Evolutionary conservation across 495 filamentous ascomycete genomes (phyloP), one percentile per base, ranked within the genome.

Genomic region (Beverwykella pulmonaria): DNA sequence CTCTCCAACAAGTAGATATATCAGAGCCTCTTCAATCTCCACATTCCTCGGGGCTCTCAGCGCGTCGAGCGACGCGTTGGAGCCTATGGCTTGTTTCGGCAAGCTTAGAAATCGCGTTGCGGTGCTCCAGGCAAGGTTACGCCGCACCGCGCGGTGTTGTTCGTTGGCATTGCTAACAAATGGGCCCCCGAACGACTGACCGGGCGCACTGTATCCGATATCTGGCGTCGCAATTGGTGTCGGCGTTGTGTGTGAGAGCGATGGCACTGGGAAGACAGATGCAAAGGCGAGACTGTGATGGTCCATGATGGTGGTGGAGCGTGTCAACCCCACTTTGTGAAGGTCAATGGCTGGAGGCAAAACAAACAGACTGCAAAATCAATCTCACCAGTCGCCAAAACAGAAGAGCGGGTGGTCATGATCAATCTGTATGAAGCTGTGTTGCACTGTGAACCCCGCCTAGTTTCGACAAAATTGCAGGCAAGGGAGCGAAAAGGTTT

Each of bases 121-220:
- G 7, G 64, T 67, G 61, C 76, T 79, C 76, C 76, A 79, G 9
- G 75, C 76, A 12, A 73, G 44, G 53, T 67, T 75, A 47, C 67
- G 64, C 55, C 53, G 68, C 23, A 73, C 67, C n/a, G 56, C 53
- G 22, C 67, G 67, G 15, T 72, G 66, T 44, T 67, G 29, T 29
- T 49, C 61, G 6, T 32, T 36, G 9, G 44, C 34, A 61, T 59
- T 60, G 27, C 20, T 52, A 20, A n/a, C 41, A 46, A 65, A 65
- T n/a, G 65, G 71, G 25, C 74, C 71, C 15, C 72, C 76, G 46
- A 77, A 78, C 8, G 75, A 67, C 52, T 66, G 29, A 2, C 72
- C 75, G 0, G 74, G 74, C 12, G 60, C 75, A 9, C 71, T 65
- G 22, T 74, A 61, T 8, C 74, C 76, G 20, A 75, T 67, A 34